Evolutionary conservation across 1,139 yeast genomes (phyloP).

Genomic region (Diutina rugosa): DNA sequence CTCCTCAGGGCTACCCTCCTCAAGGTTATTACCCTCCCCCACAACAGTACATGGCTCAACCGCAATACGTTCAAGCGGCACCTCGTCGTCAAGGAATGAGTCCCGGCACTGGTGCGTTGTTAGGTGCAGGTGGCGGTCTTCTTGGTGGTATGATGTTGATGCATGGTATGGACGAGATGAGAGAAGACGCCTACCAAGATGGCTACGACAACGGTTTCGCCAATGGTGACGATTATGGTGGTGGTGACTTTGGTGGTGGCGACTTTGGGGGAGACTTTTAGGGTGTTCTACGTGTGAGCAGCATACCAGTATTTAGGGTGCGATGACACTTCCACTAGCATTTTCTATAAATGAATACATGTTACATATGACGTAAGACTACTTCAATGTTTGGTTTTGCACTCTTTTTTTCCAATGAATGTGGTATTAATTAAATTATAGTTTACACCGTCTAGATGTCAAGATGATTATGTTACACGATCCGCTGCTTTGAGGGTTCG

Average conservation of each 20-base stretch:
- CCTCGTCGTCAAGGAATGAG: neutral
- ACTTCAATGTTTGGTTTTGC: neutral
- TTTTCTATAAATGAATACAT: neutral
- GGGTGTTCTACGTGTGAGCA: too few relatives aligned
- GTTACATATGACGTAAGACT: neutral
- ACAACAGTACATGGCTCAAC: neutral
- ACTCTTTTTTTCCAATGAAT: too few relatives aligned
- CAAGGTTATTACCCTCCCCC: conserved; percentile 7
- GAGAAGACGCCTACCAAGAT: neutral
- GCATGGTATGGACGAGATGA: neutral
- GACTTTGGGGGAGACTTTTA: neutral
- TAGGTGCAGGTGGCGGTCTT: neutral
- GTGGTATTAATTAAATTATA: neutral
- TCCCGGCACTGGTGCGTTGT: neutral
- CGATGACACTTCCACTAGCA: neutral
- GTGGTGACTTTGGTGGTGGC: neutral
- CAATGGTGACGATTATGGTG: neutral
- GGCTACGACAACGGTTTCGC: neutral
- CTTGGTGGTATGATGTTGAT: conserved; percentile 1
- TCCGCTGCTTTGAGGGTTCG: conserved; percentile 28
- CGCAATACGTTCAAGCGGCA: neutral
- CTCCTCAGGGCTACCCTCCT: conserved; percentile 8
- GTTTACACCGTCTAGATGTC: neutral
- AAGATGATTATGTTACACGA: conserved; percentile 7
- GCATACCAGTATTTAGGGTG: too few relatives aligned